Conservation (phyloP, 225 moss, liverwort and hornwort species). For the Ulota crispa region DNA sequence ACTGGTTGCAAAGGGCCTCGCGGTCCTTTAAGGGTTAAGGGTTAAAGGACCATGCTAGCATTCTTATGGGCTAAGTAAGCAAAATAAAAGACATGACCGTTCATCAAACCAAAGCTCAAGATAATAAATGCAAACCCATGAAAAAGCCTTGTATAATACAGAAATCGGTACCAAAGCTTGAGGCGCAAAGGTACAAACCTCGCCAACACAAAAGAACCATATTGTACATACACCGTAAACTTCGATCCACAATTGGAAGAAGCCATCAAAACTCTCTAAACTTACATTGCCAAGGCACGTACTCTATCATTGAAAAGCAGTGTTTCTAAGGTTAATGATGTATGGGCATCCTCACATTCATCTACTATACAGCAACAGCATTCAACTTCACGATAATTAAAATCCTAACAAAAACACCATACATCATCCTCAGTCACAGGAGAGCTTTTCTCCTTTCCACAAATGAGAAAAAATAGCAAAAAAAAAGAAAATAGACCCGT, state of each 20-base stretch:
- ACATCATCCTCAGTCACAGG: neutral
- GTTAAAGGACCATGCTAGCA: too few species aligned
- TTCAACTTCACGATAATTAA: neutral
- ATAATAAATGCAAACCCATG: neutral
- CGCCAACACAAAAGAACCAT: constrained; percentile 21
- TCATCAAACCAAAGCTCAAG: too few species aligned
- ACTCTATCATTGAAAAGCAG: neutral
- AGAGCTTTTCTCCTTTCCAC: neutral
- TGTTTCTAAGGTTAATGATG: constrained; percentile 9
- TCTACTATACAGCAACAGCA: constrained; percentile 6
- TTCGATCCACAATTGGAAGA: constrained; percentile 4
- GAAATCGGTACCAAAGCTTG: neutral
- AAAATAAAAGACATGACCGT: too few species aligned
- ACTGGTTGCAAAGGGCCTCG: too few species aligned
- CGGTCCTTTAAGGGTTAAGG: too few species aligned
- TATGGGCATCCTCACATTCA: neutral
- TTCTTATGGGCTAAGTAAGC: too few species aligned
- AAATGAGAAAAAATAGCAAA: neutral
- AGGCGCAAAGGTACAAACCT: neutral
- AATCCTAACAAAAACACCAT: constrained; percentile 13
- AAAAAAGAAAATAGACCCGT: too few species aligned
- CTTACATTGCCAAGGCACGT: neutral
- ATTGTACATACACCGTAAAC: constrained; percentile 17
- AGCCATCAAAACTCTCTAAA: neutral
- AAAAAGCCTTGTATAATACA: constrained; percentile 8